Percentiles rank a stretch among this genome's conserved stretches.
Evolutionary conservation across 345 rosid species (phyloP).

Genomic region (Streptanthus diversifolius): DNA sequence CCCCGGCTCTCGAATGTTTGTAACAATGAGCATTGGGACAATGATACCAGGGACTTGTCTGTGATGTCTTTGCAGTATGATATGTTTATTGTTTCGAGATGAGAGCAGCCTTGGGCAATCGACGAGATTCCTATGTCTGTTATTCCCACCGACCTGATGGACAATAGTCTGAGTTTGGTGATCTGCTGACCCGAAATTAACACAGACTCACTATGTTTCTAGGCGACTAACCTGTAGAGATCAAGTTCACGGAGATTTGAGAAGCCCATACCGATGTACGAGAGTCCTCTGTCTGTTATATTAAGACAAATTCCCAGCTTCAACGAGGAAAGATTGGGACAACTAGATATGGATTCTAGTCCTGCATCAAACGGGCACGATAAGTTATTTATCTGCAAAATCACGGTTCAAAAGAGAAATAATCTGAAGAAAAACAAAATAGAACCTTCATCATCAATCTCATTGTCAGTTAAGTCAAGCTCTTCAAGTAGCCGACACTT

Average conservation of each 20-base stretch:
- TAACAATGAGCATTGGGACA: conserved; percentile 38
- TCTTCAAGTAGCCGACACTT: conserved; percentile 43
- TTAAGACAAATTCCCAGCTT: conserved; percentile 47
- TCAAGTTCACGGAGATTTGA: conserved; percentile 46
- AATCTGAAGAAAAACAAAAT: not conserved
- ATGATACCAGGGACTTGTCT: conserved; percentile 38
- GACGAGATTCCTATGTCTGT: conserved; percentile 37
- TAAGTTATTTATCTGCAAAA: not conserved
- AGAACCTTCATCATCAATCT: conserved; percentile 44
- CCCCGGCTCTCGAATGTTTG: conserved; percentile 44
- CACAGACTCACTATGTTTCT: not conserved
- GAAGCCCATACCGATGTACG: conserved; percentile 36
- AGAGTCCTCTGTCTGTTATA: conserved; percentile 41
- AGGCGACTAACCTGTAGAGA: conserved; percentile 41
- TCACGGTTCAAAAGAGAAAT: not conserved
- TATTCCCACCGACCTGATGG: conserved; percentile 36
- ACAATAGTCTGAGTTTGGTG: not conserved
- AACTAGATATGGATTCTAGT: conserved; percentile 42
- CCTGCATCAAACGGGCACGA: conserved; percentile 31
- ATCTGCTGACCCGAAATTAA: not conserved
- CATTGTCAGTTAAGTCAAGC: conserved; percentile 45
- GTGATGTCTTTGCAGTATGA: conserved; percentile 44
- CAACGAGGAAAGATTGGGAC: conserved; percentile 35
- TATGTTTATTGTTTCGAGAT: conserved; percentile 41
- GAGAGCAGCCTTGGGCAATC: conserved; percentile 34